Conservation (phyloP, 2,329 filamentous ascomycete genomes). For the Diaporthe vexans region DNA sequence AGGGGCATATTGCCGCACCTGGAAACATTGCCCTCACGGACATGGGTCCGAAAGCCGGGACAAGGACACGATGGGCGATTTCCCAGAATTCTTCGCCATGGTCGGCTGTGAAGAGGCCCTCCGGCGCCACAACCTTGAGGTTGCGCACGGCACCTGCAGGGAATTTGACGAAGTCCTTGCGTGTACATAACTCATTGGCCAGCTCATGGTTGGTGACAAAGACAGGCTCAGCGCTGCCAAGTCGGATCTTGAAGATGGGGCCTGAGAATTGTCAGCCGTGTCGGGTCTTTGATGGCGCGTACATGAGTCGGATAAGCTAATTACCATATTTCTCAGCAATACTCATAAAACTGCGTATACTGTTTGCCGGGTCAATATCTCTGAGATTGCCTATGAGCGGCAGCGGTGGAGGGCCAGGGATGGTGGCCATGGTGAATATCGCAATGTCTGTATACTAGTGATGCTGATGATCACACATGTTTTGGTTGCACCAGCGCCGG, state of each 20-base stretch:
- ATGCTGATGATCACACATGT: too few relatives aligned
- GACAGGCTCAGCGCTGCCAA: slow-evolving; percentile 14
- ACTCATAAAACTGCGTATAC: background rate
- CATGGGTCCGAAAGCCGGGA: slow-evolving; percentile 22
- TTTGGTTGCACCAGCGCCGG: too few relatives aligned
- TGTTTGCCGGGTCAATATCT: slow-evolving; percentile 6
- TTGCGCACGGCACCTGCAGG: slow-evolving; percentile 22
- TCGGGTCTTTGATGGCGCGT: background rate
- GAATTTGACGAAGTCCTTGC: slow-evolving; percentile 28
- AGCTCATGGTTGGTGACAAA: slow-evolving; percentile 24
- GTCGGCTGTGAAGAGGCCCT: slow-evolving; percentile 30
- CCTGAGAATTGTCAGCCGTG: background rate
- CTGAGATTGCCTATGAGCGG: slow-evolving; percentile 3
- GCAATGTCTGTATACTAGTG: background rate
- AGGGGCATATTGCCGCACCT: too few relatives aligned
- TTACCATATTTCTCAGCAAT: background rate
- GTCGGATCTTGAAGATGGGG: slow-evolving; percentile 5
- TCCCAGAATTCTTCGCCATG: slow-evolving; percentile 20
- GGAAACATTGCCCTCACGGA: slow-evolving; percentile 25
- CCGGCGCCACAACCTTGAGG: slow-evolving; percentile 16
- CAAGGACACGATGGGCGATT: slow-evolving; percentile 17
- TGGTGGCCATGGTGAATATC: background rate
- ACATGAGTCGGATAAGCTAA: background rate
- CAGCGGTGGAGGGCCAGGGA: background rate
- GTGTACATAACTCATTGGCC: slow-evolving; percentile 24